Percentiles rank a stretch among this genome's conserved stretches.
Evolutionary conservation across 2,329 filamentous ascomycete genomes (phyloP).

Genomic region (Dothiorella sarmentorum): DNA sequence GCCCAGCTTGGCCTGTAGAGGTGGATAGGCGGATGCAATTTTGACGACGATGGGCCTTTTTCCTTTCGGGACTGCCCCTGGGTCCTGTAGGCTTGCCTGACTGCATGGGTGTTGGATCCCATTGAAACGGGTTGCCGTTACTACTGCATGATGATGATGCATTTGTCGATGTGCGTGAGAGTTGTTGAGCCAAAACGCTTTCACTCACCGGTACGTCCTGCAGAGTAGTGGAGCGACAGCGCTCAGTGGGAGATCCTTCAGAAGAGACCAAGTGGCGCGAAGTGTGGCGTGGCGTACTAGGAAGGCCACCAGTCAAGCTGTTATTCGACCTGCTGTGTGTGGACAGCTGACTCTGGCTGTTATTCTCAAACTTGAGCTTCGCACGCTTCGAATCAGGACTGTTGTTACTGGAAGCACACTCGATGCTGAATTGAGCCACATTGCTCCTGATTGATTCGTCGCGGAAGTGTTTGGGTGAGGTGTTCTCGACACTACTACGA

Average conservation of each 20-base stretch:
- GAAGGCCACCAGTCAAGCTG: background rate
- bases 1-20: constrained; percentile 41
- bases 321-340: constrained; percentile 20
- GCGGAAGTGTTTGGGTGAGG: constrained; percentile 22
- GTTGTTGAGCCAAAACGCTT: constrained; percentile 34
- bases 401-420: background rate
- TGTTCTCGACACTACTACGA: background rate
- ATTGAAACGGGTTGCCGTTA: constrained; percentile 46
- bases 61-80: constrained; percentile 44
- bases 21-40: constrained; percentile 47
- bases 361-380: constrained; percentile 28
- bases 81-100: constrained; percentile 41
- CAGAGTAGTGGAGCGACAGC: constrained; percentile 27
- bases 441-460: constrained; percentile 24
- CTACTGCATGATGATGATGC: constrained; percentile 40
- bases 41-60: constrained; percentile 43
- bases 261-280: constrained; percentile 35
- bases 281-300: constrained; percentile 34
- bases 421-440: constrained; percentile 1
- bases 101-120: constrained; percentile 38
- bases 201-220: constrained; percentile 33
- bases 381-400: constrained; percentile 19
- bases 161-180: constrained; percentile 39
- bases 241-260: constrained; percentile 41
- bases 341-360: background rate